Conservation (phyloP, 805 yeast species). For the Groenewaldozyma salmanticensis region DNA sequence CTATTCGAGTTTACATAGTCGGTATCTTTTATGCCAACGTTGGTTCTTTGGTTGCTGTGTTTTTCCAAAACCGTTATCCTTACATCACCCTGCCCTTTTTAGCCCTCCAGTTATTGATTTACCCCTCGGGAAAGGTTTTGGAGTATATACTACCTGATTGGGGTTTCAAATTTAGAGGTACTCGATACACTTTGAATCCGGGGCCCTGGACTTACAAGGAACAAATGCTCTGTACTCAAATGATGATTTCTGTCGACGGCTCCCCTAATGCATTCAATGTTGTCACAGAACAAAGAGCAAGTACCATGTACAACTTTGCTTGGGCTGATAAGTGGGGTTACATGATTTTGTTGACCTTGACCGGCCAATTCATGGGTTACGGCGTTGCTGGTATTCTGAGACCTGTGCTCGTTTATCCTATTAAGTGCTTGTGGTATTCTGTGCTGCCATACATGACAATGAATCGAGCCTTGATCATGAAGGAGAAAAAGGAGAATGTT, state of each 20-base stretch:
- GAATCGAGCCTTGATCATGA: constrained; percentile 33
- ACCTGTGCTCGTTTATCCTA: constrained; percentile 38
- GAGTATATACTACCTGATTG: constrained; percentile 38
- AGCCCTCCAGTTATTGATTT: constrained; percentile 51
- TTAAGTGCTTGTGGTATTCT: constrained; percentile 37
- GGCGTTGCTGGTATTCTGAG: constrained; percentile 48
- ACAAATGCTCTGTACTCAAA: constrained; percentile 48
- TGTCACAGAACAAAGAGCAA: constrained; percentile 11
- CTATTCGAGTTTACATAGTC: constrained; percentile 44
- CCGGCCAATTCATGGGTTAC: constrained; percentile 44
- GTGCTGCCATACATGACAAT: constrained; percentile 48
- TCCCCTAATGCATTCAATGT: constrained; percentile 14
- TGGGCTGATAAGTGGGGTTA: constrained; percentile 25
- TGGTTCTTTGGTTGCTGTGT: constrained; percentile 49
- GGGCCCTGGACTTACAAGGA: constrained; percentile 58
- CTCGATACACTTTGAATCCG: constrained; percentile 38
- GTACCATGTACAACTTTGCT: constrained; percentile 7
- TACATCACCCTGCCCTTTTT: constrained; percentile 39
- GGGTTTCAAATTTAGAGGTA: constrained; percentile 33
- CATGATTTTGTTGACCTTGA: constrained; percentile 36
- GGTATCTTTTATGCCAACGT: constrained; percentile 43
- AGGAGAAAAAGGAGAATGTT: constrained; percentile 26
- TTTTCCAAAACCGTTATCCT: constrained; percentile 51
- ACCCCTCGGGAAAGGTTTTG: constrained; percentile 46
- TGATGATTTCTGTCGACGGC: constrained; percentile 28